These are phyloP conservation scores for Solanum pimpinellifolium DNA, from an alignment of 257 asterid species.

Conservation along the genomic window DNA sequence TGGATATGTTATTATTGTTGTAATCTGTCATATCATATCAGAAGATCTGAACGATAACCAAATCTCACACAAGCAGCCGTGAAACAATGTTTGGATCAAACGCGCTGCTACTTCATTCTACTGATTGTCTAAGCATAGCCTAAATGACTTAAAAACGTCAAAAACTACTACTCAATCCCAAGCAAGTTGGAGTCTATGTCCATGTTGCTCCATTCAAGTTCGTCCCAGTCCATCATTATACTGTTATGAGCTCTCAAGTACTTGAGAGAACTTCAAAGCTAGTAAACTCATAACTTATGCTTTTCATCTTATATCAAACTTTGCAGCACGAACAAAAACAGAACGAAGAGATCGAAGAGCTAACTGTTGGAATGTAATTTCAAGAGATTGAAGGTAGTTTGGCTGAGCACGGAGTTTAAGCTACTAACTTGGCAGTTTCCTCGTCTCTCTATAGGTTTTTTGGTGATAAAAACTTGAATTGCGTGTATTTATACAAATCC, in stretches of 20 bases:
- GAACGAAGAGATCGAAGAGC: constrained; percentile 6
- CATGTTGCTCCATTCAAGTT: background rate
- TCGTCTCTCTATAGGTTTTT: background rate
- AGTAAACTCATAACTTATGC: background rate
- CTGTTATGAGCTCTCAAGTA: background rate
- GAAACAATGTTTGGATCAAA: background rate
- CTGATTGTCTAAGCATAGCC: background rate
- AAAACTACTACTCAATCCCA: background rate
- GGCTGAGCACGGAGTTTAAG: background rate
- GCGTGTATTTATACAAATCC: background rate
- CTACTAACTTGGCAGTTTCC: background rate
- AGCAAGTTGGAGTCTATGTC: background rate
- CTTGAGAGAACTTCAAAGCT: background rate
- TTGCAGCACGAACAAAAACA: constrained; percentile 29
- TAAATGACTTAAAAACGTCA: background rate
- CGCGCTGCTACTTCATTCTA: background rate
- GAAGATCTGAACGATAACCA: background rate
- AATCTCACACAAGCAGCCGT: background rate
- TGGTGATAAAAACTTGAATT: background rate
- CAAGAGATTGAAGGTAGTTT: background rate
- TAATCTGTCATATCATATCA: background rate
- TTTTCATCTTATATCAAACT: background rate
- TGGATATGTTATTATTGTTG: background rate
- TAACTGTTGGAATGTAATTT: background rate
- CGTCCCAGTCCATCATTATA: background rate